Conservation (phyloP, 805 yeast genomes). For the Kluyveromyces siamensis region DNA sequence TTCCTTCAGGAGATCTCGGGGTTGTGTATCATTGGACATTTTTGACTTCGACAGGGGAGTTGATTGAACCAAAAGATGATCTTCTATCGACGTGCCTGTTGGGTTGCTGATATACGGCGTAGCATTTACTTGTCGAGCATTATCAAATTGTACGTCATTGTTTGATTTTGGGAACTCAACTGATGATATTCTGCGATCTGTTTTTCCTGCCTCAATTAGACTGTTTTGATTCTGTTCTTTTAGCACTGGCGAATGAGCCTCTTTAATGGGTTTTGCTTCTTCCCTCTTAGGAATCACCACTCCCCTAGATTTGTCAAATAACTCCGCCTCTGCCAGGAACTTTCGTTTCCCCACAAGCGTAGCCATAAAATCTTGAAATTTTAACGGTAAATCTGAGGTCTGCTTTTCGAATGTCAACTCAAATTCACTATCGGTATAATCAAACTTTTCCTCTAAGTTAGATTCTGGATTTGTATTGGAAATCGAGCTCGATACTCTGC, state of each 20-base stretch:
- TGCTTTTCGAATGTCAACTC: conserved; percentile 3
- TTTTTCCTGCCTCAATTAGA: not conserved
- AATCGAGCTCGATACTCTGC: not conserved
- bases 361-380: conserved; percentile 1
- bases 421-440: conserved; percentile 11
- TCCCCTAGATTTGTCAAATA: conserved; percentile 1
- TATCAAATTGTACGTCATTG: not conserved
- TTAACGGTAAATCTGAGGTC: not conserved
- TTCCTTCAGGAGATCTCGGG: conserved; percentile 7
- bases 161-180: not conserved
- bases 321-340: conserved; percentile 1
- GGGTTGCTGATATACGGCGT: conserved; percentile 1
- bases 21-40: conserved; percentile 4
- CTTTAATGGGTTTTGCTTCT: not conserved
- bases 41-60: conserved; percentile 11
- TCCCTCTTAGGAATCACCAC: not conserved
- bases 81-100: conserved; percentile 1
- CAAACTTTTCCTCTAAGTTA: conserved; percentile 10
- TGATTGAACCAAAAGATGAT: conserved; percentile 14
- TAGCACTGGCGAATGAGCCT: not conserved
- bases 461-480: not conserved
- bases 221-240: conserved; percentile 1
- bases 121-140: not conserved
- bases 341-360: conserved; percentile 1
- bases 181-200: not conserved